These are phyloP conservation scores for Linum trigynum DNA, from an alignment of 345 rosid species.

Conservation along the genomic window DNA sequence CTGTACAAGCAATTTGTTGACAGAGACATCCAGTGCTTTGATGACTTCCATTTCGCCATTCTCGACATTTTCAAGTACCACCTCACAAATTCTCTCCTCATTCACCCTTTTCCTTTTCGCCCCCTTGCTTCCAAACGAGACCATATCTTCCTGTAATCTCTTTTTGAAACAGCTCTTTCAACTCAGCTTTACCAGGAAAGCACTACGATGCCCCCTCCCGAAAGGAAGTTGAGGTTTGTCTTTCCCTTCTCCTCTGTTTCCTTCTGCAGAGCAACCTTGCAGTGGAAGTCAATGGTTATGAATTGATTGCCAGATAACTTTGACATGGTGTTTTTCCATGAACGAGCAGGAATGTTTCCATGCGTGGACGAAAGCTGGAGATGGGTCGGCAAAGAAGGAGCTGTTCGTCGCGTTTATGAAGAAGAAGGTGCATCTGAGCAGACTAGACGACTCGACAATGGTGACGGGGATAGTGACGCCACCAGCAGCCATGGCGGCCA, in stretches of 20 bases:
- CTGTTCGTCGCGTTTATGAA: constrained; percentile 40
- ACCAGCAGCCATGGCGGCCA: constrained; percentile 82
- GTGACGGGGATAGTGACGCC: constrained; percentile 55
- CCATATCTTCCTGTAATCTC: background rate
- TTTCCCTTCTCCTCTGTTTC: too few relatives aligned
- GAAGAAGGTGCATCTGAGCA: constrained; percentile 33
- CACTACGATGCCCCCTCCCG: constrained; percentile 66
- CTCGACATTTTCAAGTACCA: constrained; percentile 67
- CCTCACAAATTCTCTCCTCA: background rate
- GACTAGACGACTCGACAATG: constrained; percentile 49
- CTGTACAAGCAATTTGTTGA: constrained; percentile 51
- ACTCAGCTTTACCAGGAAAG: constrained; percentile 80
- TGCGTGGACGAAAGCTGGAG: constrained; percentile 29
- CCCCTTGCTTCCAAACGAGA: background rate
- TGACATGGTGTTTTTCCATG: too few relatives aligned
- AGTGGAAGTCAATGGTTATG: too few relatives aligned
- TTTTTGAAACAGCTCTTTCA: constrained; percentile 43
- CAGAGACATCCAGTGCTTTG: constrained; percentile 38
- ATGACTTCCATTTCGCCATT: constrained; percentile 63
- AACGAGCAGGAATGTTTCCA: constrained; percentile 32
- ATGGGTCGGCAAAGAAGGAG: constrained; percentile 20
- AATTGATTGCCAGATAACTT: too few relatives aligned
- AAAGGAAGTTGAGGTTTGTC: constrained; percentile 36
- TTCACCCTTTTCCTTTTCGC: background rate
- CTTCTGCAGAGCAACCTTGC: too few relatives aligned